Evolutionary conservation across 2,329 filamentous ascomycete species (phyloP).

Genomic region (Hymenoscyphus infarciens): DNA sequence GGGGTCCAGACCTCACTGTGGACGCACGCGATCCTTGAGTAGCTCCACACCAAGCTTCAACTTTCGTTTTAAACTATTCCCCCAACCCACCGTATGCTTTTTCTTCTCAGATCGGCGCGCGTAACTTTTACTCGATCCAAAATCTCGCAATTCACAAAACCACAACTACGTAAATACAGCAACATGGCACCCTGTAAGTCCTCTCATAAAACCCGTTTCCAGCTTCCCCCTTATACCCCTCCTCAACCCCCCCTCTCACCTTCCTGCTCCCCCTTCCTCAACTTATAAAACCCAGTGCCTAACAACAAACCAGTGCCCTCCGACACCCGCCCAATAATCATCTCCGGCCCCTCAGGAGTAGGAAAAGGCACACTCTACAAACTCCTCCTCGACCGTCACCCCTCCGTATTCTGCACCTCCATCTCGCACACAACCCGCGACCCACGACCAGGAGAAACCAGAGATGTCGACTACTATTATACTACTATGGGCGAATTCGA

Average conservation of each 20-base stretch:
- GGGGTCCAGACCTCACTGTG: neutral
- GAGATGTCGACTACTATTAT: constrained; percentile 82
- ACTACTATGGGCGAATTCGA: constrained; percentile 64
- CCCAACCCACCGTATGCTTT: constrained; percentile 18
- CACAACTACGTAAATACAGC: constrained; percentile 18
- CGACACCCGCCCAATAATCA: constrained; percentile 60
- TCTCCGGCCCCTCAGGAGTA: constrained; percentile 75
- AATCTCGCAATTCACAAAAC: constrained; percentile 20
- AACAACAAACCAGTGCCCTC: constrained; percentile 18
- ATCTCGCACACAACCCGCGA: constrained; percentile 75
- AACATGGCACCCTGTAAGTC: constrained; percentile 35
- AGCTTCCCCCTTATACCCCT: too few species aligned
- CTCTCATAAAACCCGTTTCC: too few species aligned
- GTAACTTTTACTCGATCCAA: constrained; percentile 18
- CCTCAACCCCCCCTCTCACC: constrained; percentile 12
- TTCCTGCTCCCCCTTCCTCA: constrained; percentile 6
- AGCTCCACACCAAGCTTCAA: neutral
- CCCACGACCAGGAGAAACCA: constrained; percentile 69
- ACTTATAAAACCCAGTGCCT: too few species aligned
- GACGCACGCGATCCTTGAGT: neutral
- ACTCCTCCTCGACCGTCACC: constrained; percentile 60
- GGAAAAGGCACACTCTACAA: constrained; percentile 80
- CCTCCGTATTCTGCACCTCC: constrained; percentile 53
- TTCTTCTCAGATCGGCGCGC: constrained; percentile 21
- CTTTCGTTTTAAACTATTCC: neutral